Conservation (phyloP, 2,329 filamentous ascomycete species). For the Ophiostoma novo-ulmi region DNA sequence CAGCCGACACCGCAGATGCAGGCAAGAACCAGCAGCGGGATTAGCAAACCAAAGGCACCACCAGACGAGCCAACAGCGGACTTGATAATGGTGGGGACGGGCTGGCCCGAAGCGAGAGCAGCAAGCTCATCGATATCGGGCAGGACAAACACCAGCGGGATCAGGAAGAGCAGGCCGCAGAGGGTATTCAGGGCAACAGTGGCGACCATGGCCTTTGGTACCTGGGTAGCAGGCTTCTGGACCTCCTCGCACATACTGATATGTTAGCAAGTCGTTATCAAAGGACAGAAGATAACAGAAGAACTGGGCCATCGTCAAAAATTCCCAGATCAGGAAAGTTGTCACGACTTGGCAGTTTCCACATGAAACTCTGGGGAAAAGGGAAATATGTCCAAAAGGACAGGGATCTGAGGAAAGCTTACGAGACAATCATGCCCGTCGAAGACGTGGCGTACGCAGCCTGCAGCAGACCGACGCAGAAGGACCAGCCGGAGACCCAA, state of each 20-base stretch:
- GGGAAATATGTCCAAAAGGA: not conserved
- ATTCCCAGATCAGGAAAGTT: not conserved
- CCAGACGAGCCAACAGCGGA: constrained; percentile 6
- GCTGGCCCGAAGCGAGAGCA: constrained; percentile 7
- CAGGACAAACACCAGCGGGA: constrained; percentile 12
- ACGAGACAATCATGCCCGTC: constrained; percentile 15
- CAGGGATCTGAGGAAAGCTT: not conserved
- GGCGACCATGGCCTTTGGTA: constrained; percentile 16
- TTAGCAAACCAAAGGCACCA: constrained; percentile 1
- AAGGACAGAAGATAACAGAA: not conserved
- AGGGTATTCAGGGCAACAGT: constrained; percentile 8
- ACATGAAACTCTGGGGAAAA: not conserved
- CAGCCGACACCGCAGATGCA: constrained; percentile 14
- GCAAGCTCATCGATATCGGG: constrained; percentile 8
- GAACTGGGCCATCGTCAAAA: not conserved
- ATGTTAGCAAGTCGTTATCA: not conserved
- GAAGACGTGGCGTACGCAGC: constrained; percentile 15
- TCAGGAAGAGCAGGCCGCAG: constrained; percentile 14
- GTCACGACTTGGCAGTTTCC: not conserved
- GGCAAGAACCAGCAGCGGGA: constrained; percentile 13
- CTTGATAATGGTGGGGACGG: constrained; percentile 14
- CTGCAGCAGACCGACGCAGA: constrained; percentile 14
- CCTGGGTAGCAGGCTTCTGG: constrained; percentile 17
- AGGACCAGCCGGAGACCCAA: constrained; percentile 11
- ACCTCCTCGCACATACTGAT: constrained; percentile 15